phyloP scores from a whole-genome alignment of 2,329 filamentous ascomycete species.

The Fusarium metavorans region DNA sequence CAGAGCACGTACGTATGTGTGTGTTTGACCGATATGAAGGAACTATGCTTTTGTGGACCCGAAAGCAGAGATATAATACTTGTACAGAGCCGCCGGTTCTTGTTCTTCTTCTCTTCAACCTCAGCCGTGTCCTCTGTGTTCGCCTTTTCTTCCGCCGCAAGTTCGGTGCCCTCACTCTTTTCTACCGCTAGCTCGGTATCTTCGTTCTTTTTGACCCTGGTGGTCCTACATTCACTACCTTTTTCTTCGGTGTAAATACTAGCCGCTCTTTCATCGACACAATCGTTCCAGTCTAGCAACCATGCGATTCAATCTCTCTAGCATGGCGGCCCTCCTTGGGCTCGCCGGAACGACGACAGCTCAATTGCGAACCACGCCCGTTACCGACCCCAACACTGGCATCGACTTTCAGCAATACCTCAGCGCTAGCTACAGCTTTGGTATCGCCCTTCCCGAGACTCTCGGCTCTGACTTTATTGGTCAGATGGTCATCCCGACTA shows the following conservation, averaged over 20 bases:
- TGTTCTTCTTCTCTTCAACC: background rate
- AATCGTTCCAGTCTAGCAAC: background rate
- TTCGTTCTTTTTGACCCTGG: conserved; percentile 38
- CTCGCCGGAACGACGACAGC: conserved; percentile 34
- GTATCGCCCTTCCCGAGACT: conserved; percentile 63
- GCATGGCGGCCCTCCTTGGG: conserved; percentile 36
- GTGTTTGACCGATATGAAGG: conserved; percentile 30
- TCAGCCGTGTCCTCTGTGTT: conserved; percentile 23
- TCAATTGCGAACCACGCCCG: conserved; percentile 43
- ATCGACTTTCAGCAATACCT: conserved; percentile 57
- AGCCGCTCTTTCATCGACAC: conserved; percentile 8
- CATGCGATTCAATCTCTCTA: conserved; percentile 34
- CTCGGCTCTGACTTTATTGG: conserved; percentile 65
- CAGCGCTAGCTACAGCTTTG: conserved; percentile 58
- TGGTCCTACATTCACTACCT: conserved; percentile 32
- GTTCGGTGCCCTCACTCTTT: conserved; percentile 17
- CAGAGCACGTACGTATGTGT: conserved; percentile 2
- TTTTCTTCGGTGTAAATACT: conserved; percentile 10
- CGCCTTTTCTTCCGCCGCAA: conserved; percentile 27
- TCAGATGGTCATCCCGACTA: conserved; percentile 60
- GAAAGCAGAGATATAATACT: conserved; percentile 19
- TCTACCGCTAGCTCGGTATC: conserved; percentile 29
- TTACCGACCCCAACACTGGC: conserved; percentile 58
- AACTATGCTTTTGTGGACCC: conserved; percentile 1
- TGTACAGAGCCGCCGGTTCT: background rate